Evolutionary conservation across 805 yeast species (phyloP).

Genomic region (Myxozyma lipomycoides): DNA sequence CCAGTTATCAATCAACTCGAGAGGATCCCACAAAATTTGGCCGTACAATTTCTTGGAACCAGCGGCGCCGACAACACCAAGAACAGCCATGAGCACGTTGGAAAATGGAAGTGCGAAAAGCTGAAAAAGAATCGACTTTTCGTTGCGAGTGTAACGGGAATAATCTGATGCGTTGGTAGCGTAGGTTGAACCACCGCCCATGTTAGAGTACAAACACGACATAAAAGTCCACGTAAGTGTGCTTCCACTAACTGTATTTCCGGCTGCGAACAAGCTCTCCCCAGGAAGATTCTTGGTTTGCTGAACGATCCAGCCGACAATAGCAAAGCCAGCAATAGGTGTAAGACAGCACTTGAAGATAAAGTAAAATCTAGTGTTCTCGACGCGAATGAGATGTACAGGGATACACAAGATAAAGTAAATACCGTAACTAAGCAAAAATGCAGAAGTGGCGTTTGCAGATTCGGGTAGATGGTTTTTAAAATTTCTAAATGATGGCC

Average conservation of each 20-base stretch:
- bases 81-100: constrained; percentile 6
- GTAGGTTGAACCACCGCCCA: constrained; percentile 12
- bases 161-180: constrained; percentile 14
- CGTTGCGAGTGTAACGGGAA: constrained; percentile 45
- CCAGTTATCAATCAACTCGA: constrained; percentile 12
- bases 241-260: constrained; percentile 6
- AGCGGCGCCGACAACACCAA: constrained; percentile 15
- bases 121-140: constrained; percentile 5
- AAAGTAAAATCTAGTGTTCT: constrained; percentile 19
- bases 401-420: constrained; percentile 16
- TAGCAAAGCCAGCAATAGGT: constrained; percentile 64
- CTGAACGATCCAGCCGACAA: constrained; percentile 68
- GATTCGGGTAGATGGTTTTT: constrained; percentile 10
- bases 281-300: constrained; percentile 3
- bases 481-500: constrained; percentile 14
- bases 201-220: constrained; percentile 6
- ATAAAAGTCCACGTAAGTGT: constrained; percentile 9
- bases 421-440: constrained; percentile 7
- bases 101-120: constrained; percentile 11
- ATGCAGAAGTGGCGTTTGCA: constrained; percentile 11
- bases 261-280: constrained; percentile 3
- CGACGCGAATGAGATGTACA: constrained; percentile 12
- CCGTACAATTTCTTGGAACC: constrained; percentile 17
- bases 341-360: constrained; percentile 64
- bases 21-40: constrained; percentile 16